phyloP scores from a whole-genome alignment of 78 protist species.

The Emiliania huxleyi region DNA sequence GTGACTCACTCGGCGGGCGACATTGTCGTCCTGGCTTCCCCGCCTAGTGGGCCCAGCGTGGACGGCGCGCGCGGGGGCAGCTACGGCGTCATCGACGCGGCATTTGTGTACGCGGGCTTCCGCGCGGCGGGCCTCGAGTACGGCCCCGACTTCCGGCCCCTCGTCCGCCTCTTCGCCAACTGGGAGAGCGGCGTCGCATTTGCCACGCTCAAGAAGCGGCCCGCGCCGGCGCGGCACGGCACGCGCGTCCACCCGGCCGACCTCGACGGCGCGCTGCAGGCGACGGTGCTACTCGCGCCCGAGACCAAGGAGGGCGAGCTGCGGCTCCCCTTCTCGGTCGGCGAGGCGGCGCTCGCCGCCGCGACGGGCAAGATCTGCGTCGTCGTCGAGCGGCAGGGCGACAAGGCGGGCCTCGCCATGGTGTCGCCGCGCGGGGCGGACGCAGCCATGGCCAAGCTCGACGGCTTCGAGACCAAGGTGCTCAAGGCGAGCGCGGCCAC shows the following conservation, averaged over 20 bases:
- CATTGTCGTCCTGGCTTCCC: background rate
- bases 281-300: background rate
- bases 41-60: background rate
- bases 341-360: background rate
- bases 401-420: background rate
- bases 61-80: background rate
- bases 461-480: background rate
- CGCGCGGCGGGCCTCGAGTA: background rate
- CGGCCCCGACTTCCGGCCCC: background rate
- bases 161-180: background rate
- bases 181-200: background rate
- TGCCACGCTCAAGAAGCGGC: background rate
- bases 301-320: background rate
- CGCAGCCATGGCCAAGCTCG: background rate
- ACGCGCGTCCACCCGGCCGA: background rate
- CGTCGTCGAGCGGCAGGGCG: background rate
- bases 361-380: background rate
- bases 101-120: background rate
- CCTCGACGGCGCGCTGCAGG: background rate
- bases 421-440: background rate
- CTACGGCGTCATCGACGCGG: background rate
- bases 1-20: background rate
- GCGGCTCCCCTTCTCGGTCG: background rate
- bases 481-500: background rate
- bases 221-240: background rate